Base-by-base conservation (phyloP, 2,329 filamentous ascomycete species). In the Curvularia lunata region DNA sequence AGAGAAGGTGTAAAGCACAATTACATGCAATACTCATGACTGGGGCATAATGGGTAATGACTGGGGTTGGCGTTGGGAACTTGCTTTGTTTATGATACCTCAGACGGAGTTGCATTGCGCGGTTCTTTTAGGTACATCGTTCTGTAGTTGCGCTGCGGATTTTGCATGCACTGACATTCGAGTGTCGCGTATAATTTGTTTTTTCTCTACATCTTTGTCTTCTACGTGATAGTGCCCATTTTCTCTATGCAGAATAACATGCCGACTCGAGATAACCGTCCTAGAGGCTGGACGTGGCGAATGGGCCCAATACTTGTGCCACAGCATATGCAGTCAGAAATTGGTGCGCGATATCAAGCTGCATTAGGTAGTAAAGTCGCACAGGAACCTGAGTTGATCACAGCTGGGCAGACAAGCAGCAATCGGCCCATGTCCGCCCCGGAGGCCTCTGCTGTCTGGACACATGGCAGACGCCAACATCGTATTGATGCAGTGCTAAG, bases 1-100 rank as follows among this genome's bases (percentile, higher is more conserved):
- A 10, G 69, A 72, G 54, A 77, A 75, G 64, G 72, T 70, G 21
- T 75, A 61, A 60, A 51, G 6, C 23, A 57, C 46, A 28, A 10
- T 30, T 25, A 49, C 50, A 21, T 38, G 54, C 16, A n/a, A 56
- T 41, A 34, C 55, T 51, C 55, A 54, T 48, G 48, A 60, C 32
- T 51, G 57, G 45, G 41, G 21, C 56, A 58, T 32, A 2, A 54
- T 34, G 51, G 55, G 38, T 62, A 52, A 59, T 50, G 54, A 50
- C 53, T 28, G 59, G 59, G 55, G 25, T 25, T 32, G 48, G 48
- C 61, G 52, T 59, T 53, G 41, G 46, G 48, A 54, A 49, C 46
- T 43, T 58, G 45, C 58, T 54, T 57, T 42, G 13, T 62, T 61
- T 61, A 63, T 61, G 61, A 73, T 70, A 67, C 59, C 59, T 65